Evolutionary conservation across 257 asterid species (phyloP).

Genomic region (Ajuga chamaepitys): DNA sequence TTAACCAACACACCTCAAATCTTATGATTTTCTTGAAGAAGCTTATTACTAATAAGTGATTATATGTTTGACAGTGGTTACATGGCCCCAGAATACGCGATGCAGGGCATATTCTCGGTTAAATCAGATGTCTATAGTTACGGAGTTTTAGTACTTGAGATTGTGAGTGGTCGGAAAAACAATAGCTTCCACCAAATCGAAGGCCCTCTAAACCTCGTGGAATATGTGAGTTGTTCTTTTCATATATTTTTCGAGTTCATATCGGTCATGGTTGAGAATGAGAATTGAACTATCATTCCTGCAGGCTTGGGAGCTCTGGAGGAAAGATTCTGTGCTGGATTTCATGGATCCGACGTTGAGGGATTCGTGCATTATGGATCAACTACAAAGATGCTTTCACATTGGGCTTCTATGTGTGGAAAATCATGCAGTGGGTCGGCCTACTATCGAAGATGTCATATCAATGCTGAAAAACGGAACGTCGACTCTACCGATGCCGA

Average conservation of each 20-base stretch:
- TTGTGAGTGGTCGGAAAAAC: slow-evolving; percentile 49
- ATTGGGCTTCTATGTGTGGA: slow-evolving; percentile 50
- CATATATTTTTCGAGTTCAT: background rate
- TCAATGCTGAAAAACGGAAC: slow-evolving; percentile 38
- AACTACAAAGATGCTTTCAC: slow-evolving; percentile 36
- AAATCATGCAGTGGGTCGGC: slow-evolving; percentile 39
- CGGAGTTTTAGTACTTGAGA: slow-evolving; percentile 49
- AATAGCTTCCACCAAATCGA: slow-evolving; percentile 32
- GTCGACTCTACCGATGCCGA: slow-evolving; percentile 25
- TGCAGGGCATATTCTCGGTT: slow-evolving; percentile 55
- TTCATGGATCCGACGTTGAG: slow-evolving; percentile 37
- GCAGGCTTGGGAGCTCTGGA: slow-evolving; percentile 65
- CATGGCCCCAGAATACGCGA: slow-evolving; percentile 70
- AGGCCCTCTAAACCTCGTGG: slow-evolving; percentile 48
- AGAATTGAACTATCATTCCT: background rate
- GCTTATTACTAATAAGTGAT: background rate
- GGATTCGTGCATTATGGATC: slow-evolving; percentile 22
- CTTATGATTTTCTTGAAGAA: background rate
- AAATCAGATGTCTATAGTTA: slow-evolving; percentile 64
- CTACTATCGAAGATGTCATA: slow-evolving; percentile 39
- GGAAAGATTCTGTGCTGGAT: slow-evolving; percentile 22
- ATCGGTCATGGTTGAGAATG: too few species aligned
- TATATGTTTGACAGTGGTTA: slow-evolving; percentile 33
- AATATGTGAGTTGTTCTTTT: slow-evolving; percentile 36
- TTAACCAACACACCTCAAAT: background rate